Evolutionary conservation across 1,284 basidiomycete species (phyloP).

Genomic region (Ganoderma resinaceum): DNA sequence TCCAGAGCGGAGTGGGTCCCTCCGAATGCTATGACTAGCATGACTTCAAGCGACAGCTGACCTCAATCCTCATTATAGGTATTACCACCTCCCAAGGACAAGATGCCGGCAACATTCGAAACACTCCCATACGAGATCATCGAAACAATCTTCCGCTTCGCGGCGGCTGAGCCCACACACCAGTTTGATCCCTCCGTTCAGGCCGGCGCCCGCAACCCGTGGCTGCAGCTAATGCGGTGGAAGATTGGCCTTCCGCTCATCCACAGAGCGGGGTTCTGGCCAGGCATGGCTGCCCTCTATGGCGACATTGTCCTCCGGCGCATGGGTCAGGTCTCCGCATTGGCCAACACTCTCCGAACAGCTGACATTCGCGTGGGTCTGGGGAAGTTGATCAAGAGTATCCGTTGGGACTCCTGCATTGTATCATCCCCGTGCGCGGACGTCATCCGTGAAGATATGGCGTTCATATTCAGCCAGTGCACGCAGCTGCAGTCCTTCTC

Average conservation of each 20-base stretch:
- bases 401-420: conserved; percentile 5
- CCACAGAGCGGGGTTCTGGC: conserved; percentile 6
- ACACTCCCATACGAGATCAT: neutral
- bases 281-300: conserved; percentile 9
- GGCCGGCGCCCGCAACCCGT: neutral
- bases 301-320: conserved; percentile 13
- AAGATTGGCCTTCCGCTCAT: conserved; percentile 10
- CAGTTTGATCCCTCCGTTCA: neutral
- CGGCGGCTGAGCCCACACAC: neutral
- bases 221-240: neutral
- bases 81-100: neutral
- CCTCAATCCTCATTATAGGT: neutral
- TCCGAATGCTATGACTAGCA: neutral
- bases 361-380: neutral
- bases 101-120: neutral
- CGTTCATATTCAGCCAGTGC: neutral
- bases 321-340: conserved; percentile 15
- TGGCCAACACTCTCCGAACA: conserved; percentile 5
- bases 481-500: conserved; percentile 2
- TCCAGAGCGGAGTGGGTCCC: neutral
- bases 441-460: conserved; percentile 8
- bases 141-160: neutral
- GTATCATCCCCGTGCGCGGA: neutral
- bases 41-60: neutral
- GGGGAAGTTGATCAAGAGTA: neutral